Conservation (phyloP, 2,329 filamentous ascomycete genomes). For the Colletotrichum cordylinicola region DNA sequence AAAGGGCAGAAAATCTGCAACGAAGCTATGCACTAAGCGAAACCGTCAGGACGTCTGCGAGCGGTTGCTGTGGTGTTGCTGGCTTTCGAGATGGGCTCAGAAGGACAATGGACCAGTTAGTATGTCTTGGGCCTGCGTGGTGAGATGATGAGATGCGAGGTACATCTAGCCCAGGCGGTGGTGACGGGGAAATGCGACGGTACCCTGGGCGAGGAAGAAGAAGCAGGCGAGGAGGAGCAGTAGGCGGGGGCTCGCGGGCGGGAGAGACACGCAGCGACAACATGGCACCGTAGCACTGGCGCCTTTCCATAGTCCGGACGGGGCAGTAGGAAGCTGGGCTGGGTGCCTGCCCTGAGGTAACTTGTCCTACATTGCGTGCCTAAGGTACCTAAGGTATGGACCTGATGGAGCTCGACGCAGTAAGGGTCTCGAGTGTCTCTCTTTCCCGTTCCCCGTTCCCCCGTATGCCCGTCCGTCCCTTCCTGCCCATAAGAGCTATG, state of each 20-base stretch:
- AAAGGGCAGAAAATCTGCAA: background rate
- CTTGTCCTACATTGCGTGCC: background rate
- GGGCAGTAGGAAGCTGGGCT: background rate
- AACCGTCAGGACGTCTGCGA: background rate
- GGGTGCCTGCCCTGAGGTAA: background rate
- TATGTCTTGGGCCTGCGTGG: background rate
- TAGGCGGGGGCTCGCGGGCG: background rate
- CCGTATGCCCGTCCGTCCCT: background rate
- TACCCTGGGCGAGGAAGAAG: background rate
- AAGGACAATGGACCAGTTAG: background rate
- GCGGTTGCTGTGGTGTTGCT: background rate
- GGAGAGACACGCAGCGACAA: background rate
- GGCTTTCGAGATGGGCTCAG: background rate
- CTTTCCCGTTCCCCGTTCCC: background rate
- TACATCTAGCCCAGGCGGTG: background rate
- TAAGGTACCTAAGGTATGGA: background rate
- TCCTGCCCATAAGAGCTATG: background rate
- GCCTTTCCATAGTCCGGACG: background rate
- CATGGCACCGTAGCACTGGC: background rate
- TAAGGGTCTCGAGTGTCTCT: constrained; percentile 8
- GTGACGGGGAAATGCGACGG: background rate
- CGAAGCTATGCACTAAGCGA: background rate
- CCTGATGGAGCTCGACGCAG: background rate
- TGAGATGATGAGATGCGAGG: background rate
- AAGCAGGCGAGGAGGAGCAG: background rate